Evolutionary conservation across 192 early-diverging fungal species (phyloP), one percentile per base, ranked within the genome.

Genomic region (Coemansia sp.): DNA sequence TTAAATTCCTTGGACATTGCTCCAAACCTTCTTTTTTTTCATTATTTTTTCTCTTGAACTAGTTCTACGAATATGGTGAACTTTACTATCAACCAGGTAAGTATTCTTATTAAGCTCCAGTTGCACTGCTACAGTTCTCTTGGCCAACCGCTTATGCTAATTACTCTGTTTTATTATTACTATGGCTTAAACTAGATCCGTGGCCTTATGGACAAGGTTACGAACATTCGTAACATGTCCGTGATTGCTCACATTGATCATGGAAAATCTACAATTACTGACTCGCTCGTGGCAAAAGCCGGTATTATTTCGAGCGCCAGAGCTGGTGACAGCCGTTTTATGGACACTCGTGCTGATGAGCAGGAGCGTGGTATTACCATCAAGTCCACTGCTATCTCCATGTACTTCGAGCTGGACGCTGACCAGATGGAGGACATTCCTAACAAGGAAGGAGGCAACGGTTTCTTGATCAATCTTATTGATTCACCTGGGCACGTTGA

Each of bases 211-310:
- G 88, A 93, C 86, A 86, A 90, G 72, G 82, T 86, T 55, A 79
- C 84, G 67, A 97, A 97, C 83, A 88, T 98, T 65, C 93, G 94
- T 79, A 98, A 97, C 89, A 98, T 98, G 93, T 96, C 94, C 61
- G 94, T 98, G 57, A 98, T 98, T 87, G 94, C 96, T 75, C 96
- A 98, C 88, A 94, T 98, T 84, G 96, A 98, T 79, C 96, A 98
- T 85, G 96, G 96, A 68, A 98, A 98, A 82, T 89, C 89, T 53
- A 94, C 95, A 41, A 70, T 94, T 61, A 89, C 91, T 63, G 96
- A 98, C 81, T 97, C 94, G 35, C 85, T 98, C 31, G 89, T 98
- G 42, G 89, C 91, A 61, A 94, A 92, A 83, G 92, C 94, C 65
- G 96, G 96, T 91, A 98, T 98, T 83, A 98, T 98, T 68, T 93